phyloP scores from a whole-genome alignment of 176 grass and related monocot genomes.

The Calamus simplicifolius region DNA sequence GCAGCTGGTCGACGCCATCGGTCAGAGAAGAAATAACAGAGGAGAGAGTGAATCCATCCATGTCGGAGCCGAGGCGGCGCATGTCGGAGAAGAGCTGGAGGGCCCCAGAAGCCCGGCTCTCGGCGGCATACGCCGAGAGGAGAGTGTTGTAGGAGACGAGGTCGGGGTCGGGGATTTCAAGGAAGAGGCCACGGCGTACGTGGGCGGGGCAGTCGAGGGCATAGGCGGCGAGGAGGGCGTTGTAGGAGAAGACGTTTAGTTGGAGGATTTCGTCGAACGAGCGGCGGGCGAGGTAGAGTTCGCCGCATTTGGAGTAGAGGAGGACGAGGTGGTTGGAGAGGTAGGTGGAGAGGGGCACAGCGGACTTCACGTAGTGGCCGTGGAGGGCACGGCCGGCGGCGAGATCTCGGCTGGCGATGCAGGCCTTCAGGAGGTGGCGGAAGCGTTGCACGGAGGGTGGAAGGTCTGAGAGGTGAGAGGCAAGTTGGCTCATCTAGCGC shows the following conservation, averaged over 20 bases:
- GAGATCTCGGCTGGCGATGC: slow-evolving; percentile 17
- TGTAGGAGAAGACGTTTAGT: slow-evolving; percentile 26
- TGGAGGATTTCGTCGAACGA: slow-evolving; percentile 25
- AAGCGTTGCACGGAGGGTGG: slow-evolving; percentile 7
- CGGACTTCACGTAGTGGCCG: slow-evolving; percentile 27
- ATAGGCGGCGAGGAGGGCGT: slow-evolving; percentile 34
- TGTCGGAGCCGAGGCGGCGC: slow-evolving; percentile 15
- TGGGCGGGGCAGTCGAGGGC: slow-evolving; percentile 5
- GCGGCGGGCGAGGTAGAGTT: slow-evolving; percentile 18
- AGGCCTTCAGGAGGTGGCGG: slow-evolving; percentile 20
- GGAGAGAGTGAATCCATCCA: slow-evolving; percentile 31
- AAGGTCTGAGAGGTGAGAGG: no score
- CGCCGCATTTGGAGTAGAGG: slow-evolving; percentile 16
- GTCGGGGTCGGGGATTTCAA: slow-evolving; percentile 21
- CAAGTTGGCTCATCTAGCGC: no score
- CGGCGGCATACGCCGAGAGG: slow-evolving; percentile 21
- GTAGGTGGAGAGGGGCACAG: slow-evolving; percentile 20
- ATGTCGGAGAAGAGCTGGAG: slow-evolving; percentile 21
- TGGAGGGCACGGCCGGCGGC: slow-evolving; percentile 28
- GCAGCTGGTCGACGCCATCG: slow-evolving; percentile 22
- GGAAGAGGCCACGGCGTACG: slow-evolving; percentile 20
- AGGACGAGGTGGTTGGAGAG: slow-evolving; percentile 22
- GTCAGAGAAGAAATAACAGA: slow-evolving; percentile 4
- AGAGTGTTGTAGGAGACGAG: slow-evolving; percentile 41
- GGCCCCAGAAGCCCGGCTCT: slow-evolving; percentile 6